Evolutionary conservation across 2,329 filamentous ascomycete genomes (phyloP).

Genomic region (Ophiostoma triangulosporum): DNA sequence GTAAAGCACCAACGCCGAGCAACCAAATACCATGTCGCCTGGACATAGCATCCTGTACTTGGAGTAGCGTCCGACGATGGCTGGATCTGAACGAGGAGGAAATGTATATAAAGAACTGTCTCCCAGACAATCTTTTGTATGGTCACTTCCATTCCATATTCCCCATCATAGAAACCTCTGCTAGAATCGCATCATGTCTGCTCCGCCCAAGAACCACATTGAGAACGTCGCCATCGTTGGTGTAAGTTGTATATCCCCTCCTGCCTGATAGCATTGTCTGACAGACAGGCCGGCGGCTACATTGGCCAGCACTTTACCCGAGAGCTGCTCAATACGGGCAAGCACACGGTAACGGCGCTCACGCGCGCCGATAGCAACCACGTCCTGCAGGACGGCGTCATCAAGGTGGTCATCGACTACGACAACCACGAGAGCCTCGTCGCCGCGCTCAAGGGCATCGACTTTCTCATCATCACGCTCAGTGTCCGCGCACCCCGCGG

Average conservation of each 20-base stretch:
- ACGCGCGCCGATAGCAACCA: constrained; percentile 29
- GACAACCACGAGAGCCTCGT: constrained; percentile 15
- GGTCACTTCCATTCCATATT: background rate
- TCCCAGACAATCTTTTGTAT: background rate
- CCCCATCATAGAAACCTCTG: background rate
- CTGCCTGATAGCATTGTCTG: background rate
- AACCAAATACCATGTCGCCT: background rate
- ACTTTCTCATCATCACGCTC: constrained; percentile 15
- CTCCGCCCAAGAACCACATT: constrained; percentile 15
- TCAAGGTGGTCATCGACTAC: constrained; percentile 27
- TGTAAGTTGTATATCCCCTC: constrained; percentile 10
- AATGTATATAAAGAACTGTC: background rate
- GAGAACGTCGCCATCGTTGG: constrained; percentile 18
- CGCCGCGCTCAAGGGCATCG: constrained; percentile 11
- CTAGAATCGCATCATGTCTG: background rate
- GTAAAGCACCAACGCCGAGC: background rate
- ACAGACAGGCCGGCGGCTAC: constrained; percentile 15
- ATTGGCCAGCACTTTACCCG: constrained; percentile 14
- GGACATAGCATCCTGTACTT: background rate
- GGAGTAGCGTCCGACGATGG: background rate
- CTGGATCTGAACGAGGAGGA: background rate
- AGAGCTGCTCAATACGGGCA: constrained; percentile 20
- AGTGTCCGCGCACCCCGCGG: constrained; percentile 19
- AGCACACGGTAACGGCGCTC: constrained; percentile 36
- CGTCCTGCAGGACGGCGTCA: constrained; percentile 26